Evolutionary conservation across 2,329 filamentous ascomycete genomes (phyloP).

Genomic region (Rhinocladiella similis): DNA sequence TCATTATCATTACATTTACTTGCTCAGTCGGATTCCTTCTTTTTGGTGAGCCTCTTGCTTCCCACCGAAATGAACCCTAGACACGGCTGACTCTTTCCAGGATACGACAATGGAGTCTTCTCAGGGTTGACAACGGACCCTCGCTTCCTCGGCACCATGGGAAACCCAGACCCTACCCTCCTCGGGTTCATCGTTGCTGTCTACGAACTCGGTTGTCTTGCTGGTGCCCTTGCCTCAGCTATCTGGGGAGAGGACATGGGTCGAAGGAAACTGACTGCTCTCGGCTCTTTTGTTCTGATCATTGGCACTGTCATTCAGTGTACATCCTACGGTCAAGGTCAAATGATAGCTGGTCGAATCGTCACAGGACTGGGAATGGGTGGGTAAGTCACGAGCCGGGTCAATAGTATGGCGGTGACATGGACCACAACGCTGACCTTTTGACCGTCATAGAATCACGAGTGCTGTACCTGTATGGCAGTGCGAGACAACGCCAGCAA

Average conservation of each 20-base stretch:
- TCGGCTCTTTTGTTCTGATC: neutral
- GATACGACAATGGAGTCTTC: constrained; percentile 38
- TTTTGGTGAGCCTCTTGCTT: constrained; percentile 1
- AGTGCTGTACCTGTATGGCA: constrained; percentile 32
- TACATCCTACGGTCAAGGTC: constrained; percentile 1
- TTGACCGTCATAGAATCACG: constrained; percentile 20
- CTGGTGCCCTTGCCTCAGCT: constrained; percentile 1
- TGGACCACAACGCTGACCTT: constrained; percentile 7
- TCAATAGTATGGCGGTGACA: too few relatives aligned
- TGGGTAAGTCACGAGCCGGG: too few relatives aligned
- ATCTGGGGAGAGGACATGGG: constrained; percentile 6
- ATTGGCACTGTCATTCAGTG: constrained; percentile 8
- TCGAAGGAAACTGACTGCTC: neutral
- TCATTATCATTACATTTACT: neutral
- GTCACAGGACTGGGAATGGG: constrained; percentile 1
- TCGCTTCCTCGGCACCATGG: constrained; percentile 31
- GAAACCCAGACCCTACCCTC: constrained; percentile 40
- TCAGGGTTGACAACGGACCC: constrained; percentile 32
- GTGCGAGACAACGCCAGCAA: constrained; percentile 43
- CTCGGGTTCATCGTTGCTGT: constrained; percentile 32
- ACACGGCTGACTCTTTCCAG: constrained; percentile 4
- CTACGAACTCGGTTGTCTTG: constrained; percentile 11
- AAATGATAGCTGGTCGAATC: neutral
- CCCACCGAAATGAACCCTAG: neutral
- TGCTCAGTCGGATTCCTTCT: constrained; percentile 14